Percentiles rank a stretch among this genome's conserved stretches.
These are phyloP conservation scores for Cutaneotrichosporon arboriforme DNA, from an alignment of 1,284 basidiomycete genomes.

Conservation along the genomic window DNA sequence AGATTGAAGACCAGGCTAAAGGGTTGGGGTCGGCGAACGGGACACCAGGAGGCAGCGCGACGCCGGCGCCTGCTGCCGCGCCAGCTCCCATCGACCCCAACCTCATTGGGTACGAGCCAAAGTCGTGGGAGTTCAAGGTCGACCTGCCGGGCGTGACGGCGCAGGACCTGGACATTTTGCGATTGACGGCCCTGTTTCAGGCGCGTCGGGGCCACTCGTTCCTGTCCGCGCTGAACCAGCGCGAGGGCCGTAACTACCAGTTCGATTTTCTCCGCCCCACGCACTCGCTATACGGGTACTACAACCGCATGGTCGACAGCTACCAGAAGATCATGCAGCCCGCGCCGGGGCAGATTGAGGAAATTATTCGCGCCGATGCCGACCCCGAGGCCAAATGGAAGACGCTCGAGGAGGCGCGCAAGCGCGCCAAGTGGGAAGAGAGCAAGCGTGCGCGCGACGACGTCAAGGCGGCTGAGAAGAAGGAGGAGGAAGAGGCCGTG, in stretches of 20 bases:
- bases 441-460: constrained; percentile 76
- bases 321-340: constrained; percentile 89
- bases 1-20: constrained; percentile 59
- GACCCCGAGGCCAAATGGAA: constrained; percentile 62
- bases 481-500: constrained; percentile 64
- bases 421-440: constrained; percentile 83
- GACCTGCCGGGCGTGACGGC: constrained; percentile 84
- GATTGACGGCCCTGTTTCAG: constrained; percentile 91
- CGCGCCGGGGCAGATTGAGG: constrained; percentile 64
- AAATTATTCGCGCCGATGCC: constrained; percentile 59
- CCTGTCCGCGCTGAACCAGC: constrained; percentile 73
- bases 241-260: constrained; percentile 91
- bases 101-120: constrained; percentile 62
- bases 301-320: constrained; percentile 94
- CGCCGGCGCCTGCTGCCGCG: constrained; percentile 30
- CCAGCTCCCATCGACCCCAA: constrained; percentile 38
- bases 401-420: constrained; percentile 67
- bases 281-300: constrained; percentile 92
- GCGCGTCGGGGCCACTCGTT: constrained; percentile 86
- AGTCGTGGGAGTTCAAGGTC: constrained; percentile 74
- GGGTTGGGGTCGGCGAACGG: constrained; percentile 16
- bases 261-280: constrained; percentile 95
- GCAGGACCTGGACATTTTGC: constrained; percentile 85
- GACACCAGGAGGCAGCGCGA: constrained; percentile 9
- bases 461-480: constrained; percentile 79